Percentiles rank a stretch among this genome's conserved stretches.
These are phyloP conservation scores for Eragrostis nindensis DNA, from an alignment of 176 grass and related monocot genomes.

Conservation along the genomic window DNA sequence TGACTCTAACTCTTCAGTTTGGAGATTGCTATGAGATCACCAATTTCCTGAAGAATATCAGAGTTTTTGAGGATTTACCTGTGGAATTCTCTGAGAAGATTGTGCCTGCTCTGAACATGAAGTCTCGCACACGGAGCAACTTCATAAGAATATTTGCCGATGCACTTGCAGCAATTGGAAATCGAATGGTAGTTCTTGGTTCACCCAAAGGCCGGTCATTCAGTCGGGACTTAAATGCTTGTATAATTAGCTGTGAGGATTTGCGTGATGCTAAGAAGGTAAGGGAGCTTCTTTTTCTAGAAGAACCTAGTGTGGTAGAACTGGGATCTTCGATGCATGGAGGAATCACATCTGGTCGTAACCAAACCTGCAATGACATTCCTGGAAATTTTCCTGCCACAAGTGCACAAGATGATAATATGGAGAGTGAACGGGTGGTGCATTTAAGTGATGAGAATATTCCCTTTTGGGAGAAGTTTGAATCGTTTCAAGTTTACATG, in stretches of 20 bases:
- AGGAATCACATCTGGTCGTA: background rate
- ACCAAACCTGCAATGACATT: background rate
- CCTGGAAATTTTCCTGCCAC: background rate
- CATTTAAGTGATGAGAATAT: background rate
- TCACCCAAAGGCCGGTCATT: background rate
- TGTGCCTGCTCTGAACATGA: background rate
- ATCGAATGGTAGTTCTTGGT: slow-evolving; percentile 63
- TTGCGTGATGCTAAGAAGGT: slow-evolving; percentile 48
- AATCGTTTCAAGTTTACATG: slow-evolving; percentile 43
- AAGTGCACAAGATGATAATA: background rate
- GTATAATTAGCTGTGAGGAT: slow-evolving; percentile 35
- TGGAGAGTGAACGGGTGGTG: slow-evolving; percentile 5
- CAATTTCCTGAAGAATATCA: slow-evolving; percentile 3
- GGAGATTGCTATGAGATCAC: slow-evolving; percentile 30
- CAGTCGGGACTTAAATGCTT: slow-evolving; percentile 34
- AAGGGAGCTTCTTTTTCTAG: slow-evolving; percentile 44
- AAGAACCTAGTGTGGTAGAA: slow-evolving; percentile 11
- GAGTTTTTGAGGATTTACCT: slow-evolving; percentile 55
- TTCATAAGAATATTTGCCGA: slow-evolving; percentile 52
- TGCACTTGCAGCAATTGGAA: slow-evolving; percentile 57
- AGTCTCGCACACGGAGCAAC: background rate
- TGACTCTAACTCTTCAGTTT: slow-evolving; percentile 25
- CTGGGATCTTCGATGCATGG: background rate
- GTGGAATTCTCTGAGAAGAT: slow-evolving; percentile 45
- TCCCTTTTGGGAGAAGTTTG: slow-evolving; percentile 41